Conservation (phyloP, 2,329 filamentous ascomycete genomes). For the Colletotrichum sp. region DNA sequence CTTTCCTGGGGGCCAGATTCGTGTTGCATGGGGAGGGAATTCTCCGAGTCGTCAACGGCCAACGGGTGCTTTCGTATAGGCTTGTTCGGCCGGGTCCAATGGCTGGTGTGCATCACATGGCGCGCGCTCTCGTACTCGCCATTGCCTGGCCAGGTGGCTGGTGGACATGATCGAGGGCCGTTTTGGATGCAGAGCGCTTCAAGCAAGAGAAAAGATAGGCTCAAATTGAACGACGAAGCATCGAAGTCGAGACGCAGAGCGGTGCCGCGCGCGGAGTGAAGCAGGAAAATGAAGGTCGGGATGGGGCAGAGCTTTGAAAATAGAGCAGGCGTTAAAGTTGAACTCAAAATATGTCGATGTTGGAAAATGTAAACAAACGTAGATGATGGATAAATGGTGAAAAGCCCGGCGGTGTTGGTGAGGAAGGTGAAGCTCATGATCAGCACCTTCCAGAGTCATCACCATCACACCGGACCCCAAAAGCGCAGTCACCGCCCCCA, state of each 20-base stretch:
- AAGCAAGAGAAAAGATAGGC: conserved; percentile 3
- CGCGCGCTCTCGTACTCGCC: conserved; percentile 15
- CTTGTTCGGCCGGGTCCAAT: background rate
- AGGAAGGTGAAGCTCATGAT: background rate
- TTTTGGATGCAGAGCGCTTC: conserved; percentile 11
- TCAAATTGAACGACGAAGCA: background rate
- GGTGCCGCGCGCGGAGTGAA: conserved; percentile 20
- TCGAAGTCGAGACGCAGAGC: conserved; percentile 16
- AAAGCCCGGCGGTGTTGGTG: background rate
- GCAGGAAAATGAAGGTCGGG: background rate
- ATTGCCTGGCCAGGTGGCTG: background rate
- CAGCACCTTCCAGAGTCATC: background rate
- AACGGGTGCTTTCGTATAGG: background rate
- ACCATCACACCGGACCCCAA: background rate
- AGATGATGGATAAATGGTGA: background rate
- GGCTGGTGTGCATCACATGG: conserved; percentile 13
- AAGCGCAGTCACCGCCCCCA: background rate
- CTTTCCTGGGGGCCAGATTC: background rate
- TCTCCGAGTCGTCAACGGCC: conserved; percentile 9
- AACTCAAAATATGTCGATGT: background rate
- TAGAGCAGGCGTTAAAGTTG: background rate
- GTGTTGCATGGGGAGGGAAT: background rate
- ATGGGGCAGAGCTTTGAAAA: background rate
- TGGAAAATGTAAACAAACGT: background rate
- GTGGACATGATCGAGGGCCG: background rate